Percentiles rank a stretch among this genome's conserved stretches.
These are phyloP conservation scores for Aspergillus sclerotiicarbonarius DNA, from an alignment of 495 filamentous ascomycete species.

Conservation along the genomic window DNA sequence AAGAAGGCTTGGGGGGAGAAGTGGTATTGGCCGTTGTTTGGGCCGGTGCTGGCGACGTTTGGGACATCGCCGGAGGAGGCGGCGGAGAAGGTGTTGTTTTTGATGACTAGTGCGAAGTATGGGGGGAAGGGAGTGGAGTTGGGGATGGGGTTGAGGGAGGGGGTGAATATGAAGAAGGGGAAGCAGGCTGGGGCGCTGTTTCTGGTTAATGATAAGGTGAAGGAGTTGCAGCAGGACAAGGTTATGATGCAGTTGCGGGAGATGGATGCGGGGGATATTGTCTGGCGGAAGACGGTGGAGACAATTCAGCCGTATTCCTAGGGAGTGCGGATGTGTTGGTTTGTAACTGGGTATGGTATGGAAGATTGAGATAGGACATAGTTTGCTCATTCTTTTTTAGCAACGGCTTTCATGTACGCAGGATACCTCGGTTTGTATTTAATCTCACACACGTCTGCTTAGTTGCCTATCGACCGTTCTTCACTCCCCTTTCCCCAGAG, in stretches of 20 bases:
- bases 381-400: too few relatives aligned
- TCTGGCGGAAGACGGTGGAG: conserved; percentile 32
- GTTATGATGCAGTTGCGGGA: conserved; percentile 22
- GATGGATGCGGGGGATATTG: conserved; percentile 21
- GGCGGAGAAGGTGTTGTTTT: conserved; percentile 30
- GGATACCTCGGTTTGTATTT: too few relatives aligned
- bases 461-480: too few relatives aligned
- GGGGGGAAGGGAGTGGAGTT: conserved; percentile 27
- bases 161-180: conserved; percentile 21
- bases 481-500: too few relatives aligned
- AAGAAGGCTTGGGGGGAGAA: conserved; percentile 23
- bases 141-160: conserved; percentile 8
- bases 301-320: conserved; percentile 27
- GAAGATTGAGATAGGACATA: too few relatives aligned
- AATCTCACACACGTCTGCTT: too few relatives aligned
- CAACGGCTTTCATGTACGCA: too few relatives aligned
- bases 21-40: conserved; percentile 21
- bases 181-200: conserved; percentile 28
- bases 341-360: too few relatives aligned
- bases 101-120: conserved; percentile 31
- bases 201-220: conserved; percentile 28
- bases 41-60: conserved; percentile 19
- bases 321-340: neutral
- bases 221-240: conserved; percentile 29
- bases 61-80: conserved; percentile 24